These are phyloP conservation scores for Annona squamosa DNA, from an alignment of 164 flowering plant genomes.

Conservation along the genomic window DNA sequence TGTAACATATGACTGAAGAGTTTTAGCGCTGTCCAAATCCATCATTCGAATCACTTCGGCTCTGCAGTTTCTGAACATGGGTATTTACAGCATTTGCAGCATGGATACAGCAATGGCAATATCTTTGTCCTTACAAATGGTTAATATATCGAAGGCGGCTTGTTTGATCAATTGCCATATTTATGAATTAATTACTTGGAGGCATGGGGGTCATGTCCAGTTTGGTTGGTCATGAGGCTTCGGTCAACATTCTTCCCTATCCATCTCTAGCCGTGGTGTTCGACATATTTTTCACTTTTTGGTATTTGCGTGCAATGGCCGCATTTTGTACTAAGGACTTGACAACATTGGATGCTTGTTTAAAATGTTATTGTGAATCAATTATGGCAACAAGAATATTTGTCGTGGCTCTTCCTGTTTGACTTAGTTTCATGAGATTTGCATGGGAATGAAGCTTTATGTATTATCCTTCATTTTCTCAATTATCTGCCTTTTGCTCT, in stretches of 20 bases:
- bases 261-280: not conserved
- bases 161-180: not conserved
- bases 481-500: too few relatives aligned
- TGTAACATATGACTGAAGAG: conserved; percentile 16
- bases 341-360: not conserved
- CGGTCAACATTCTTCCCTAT: not conserved
- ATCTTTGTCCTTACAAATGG: not conserved
- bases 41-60: not conserved
- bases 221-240: not conserved
- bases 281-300: not conserved
- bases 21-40: not conserved
- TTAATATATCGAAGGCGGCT: not conserved
- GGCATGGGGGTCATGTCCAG: not conserved
- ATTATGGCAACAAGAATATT: not conserved
- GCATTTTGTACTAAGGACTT: not conserved
- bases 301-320: not conserved
- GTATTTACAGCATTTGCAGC: not conserved
- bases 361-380: not conserved
- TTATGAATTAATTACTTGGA: not conserved
- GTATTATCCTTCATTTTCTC: too few relatives aligned
- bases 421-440: not conserved
- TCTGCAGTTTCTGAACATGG: not conserved
- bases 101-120: not conserved
- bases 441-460: not conserved
- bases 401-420: not conserved